These are phyloP conservation scores for Betula pendula DNA, from an alignment of 306 rosid genomes.

Conservation along the genomic window DNA sequence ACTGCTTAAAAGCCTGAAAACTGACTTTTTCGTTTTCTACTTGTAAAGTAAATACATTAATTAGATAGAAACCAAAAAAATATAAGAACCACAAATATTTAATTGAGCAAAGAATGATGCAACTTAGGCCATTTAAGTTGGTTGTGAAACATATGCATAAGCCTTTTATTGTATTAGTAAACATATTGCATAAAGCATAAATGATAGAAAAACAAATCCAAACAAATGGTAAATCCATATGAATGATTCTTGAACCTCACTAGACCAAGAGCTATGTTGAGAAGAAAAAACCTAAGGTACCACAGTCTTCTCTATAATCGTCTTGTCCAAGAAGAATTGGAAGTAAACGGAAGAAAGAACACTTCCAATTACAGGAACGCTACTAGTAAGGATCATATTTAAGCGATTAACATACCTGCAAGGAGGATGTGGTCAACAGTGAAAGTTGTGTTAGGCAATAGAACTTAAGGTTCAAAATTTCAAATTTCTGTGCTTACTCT, in stretches of 20 bases:
- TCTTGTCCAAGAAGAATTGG: conserved; percentile 98
- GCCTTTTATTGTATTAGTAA: not conserved
- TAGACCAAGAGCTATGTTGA: conserved; percentile 22
- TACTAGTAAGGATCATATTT: conserved; percentile 80
- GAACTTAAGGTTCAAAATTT: conserved; percentile 4
- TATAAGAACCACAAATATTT: not conserved
- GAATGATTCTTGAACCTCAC: conserved; percentile 14
- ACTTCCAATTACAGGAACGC: conserved; percentile 91
- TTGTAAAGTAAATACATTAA: no score
- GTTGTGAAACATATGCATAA: not conserved
- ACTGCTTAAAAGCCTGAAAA: no score
- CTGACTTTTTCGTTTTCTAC: no score
- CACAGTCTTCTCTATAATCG: conserved; percentile 29
- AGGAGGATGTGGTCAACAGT: conserved; percentile 32
- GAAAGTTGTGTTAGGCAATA: conserved; percentile 12
- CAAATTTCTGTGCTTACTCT: conserved; percentile 57
- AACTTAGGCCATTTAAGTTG: not conserved
- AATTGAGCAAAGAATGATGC: not conserved
- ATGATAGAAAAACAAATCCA: not conserved
- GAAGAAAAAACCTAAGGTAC: conserved; percentile 8
- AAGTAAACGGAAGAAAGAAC: conserved; percentile 90
- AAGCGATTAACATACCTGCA: conserved; percentile 95
- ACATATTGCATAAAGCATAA: not conserved
- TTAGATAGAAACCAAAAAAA: no score
- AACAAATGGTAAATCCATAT: not conserved